Percentiles rank a stretch among this genome's conserved stretches.
phyloP scores from a whole-genome alignment of 192 early-diverging fungal genomes.

The Backusella tarrabulga region DNA sequence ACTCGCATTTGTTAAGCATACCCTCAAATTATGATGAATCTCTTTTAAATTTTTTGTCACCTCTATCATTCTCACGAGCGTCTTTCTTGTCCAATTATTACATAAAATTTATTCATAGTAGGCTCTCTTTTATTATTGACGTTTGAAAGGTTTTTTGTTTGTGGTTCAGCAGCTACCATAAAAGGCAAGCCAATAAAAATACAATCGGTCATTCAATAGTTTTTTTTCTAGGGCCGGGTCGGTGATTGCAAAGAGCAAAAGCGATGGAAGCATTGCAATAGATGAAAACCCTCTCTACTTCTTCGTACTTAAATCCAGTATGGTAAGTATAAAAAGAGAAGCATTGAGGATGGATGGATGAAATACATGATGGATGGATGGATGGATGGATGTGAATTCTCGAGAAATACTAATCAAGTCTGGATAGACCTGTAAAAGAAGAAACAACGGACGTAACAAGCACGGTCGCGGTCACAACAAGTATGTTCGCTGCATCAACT shows the following conservation, averaged over 20 bases:
- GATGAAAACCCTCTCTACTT: constrained; percentile 15
- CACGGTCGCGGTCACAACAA: constrained; percentile 83
- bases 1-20: too few species aligned
- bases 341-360: background rate
- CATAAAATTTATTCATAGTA: too few species aligned
- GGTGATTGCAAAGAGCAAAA: background rate
- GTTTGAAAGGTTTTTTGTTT: too few species aligned
- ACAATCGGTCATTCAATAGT: background rate
- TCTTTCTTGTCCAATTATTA: too few species aligned
- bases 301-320: constrained; percentile 21
- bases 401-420: background rate
- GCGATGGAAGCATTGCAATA: background rate
- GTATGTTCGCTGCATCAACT: too few species aligned
- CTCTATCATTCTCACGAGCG: too few species aligned
- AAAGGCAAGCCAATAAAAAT: background rate
- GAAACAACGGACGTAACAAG: constrained; percentile 99
- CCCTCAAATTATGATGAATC: too few species aligned
- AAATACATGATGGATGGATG: constrained; percentile 15
- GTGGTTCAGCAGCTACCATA: background rate
- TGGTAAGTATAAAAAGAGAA: constrained; percentile 18
- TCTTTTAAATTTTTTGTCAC: too few species aligned
- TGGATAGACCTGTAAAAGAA: constrained; percentile 93
- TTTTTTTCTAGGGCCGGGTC: constrained; percentile 1
- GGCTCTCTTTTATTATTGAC: too few species aligned
- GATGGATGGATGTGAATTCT: constrained; percentile 19